These are phyloP conservation scores for Pythium folliculosum DNA, from an alignment of 352 stramenopile species.

Conservation along the genomic window DNA sequence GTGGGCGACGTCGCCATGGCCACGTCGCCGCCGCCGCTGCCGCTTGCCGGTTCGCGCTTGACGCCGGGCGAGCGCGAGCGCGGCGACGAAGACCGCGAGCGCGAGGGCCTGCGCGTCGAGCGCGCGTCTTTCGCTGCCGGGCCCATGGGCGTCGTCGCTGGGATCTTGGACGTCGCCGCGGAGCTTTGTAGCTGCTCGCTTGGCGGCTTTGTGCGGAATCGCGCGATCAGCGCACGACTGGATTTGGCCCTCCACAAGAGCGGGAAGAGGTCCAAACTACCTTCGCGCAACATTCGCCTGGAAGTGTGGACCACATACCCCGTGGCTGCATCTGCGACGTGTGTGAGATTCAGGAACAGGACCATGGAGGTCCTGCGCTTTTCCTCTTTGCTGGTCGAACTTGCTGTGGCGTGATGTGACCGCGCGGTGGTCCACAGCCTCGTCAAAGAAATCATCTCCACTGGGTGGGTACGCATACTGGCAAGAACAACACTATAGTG, in stretches of 20 bases:
- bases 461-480: too few species aligned
- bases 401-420: too few species aligned
- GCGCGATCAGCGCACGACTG: not conserved
- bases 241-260: not conserved
- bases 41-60: not conserved
- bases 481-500: too few species aligned
- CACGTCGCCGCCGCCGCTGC: not conserved
- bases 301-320: not conserved
- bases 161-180: too few species aligned
- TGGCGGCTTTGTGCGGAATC: too few species aligned
- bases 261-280: not conserved
- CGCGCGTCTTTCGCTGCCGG: too few species aligned
- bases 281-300: not conserved
- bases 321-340: not conserved
- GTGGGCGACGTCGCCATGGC: not conserved
- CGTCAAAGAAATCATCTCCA: too few species aligned
- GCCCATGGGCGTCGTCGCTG: too few species aligned
- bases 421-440: too few species aligned
- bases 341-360: not conserved
- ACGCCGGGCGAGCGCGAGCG: not conserved
- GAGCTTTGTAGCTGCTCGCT: too few species aligned
- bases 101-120: not conserved
- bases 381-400: too few species aligned
- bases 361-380: too few species aligned
- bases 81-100: not conserved